Evolutionary conservation across 208 protist genomes (phyloP), one percentile per base, ranked within the genome.

Genomic region (Phytomonas sp.): DNA sequence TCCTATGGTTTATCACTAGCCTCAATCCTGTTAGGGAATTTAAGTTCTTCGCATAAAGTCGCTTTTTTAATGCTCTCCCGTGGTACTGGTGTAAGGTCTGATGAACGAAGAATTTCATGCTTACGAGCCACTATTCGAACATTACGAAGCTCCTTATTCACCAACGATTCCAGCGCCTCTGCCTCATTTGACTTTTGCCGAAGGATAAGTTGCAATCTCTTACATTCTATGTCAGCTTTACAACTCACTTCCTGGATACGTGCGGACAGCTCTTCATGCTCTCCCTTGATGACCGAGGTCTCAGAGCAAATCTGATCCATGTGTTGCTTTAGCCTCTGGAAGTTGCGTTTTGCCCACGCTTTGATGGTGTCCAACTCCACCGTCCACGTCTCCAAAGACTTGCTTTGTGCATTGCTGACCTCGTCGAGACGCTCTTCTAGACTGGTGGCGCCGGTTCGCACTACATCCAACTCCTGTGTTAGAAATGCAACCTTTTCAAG

Each of bases 301-400:
- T 79, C 79, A 9, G 68, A 65, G 11, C 72, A 66, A 53, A 88
- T 61, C 43, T 66, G 64, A 62, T 91, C 83, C 6, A 92, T 75
- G 30, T 87, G 87, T 75, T 95, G 76, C 65, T 91, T 92, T 37
- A 95, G 81, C 23, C 84, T 85, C 72, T 89, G 78, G 72, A 95
- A 73, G 74, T 92, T 95, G 63, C 84, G 76, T 65, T 73, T 83
- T 33, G 80, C 76, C 86, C 86, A 95, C 76, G 87, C 74, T 62
- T 81, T 75, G 30, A 78, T 88, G 28, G 70, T 79, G 31, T 85
- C 82, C 13, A 89, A 66, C 51, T 86, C 86, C 5, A 75, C 73
- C 62, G 69, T 62, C 63, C 4, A 32, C 66, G 33, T 6, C 64
- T 53, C 80, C 33, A 79, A 70, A 13, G 23, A 63, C 53, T 75